Percentiles rank a stretch among this genome's conserved stretches.
Conservation (phyloP, 164 flowering plant genomes). For the Dillenia suffruticosa region DNA sequence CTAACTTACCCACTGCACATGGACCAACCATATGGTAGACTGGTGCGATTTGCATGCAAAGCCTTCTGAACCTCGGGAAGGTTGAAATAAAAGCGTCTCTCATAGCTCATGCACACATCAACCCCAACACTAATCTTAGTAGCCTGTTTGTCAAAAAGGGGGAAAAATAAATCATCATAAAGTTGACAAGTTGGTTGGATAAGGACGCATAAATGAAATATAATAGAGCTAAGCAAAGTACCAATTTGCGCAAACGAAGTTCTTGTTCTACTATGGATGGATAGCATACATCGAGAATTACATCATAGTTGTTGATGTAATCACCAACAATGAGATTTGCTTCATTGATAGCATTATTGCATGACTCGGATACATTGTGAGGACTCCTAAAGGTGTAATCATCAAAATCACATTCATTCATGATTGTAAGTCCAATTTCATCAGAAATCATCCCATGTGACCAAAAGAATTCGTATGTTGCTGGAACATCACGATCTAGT, state of each 20-base stretch:
- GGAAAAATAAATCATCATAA: neutral
- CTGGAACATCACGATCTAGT: conserved; percentile 63
- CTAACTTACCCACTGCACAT: conserved; percentile 82
- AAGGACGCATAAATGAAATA: neutral
- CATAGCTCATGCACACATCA: conserved; percentile 86
- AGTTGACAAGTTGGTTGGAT: neutral
- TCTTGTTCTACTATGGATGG: conserved; percentile 93
- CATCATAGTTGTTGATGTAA: conserved; percentile 76
- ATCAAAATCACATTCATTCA: conserved; percentile 73
- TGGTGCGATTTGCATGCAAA: conserved; percentile 90
- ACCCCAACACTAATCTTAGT: conserved; percentile 87
- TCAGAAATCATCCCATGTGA: conserved; percentile 99
- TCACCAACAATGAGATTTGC: conserved; percentile 66
- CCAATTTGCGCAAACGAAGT: conserved; percentile 68
- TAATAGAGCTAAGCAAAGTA: conserved; percentile 15
- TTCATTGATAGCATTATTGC: conserved; percentile 45
- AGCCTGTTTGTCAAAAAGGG: conserved; percentile 40
- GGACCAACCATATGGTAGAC: conserved; percentile 67
- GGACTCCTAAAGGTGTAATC: conserved; percentile 58
- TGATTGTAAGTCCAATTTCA: conserved; percentile 73
- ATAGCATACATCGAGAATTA: conserved; percentile 88
- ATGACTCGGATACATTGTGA: conserved; percentile 50
- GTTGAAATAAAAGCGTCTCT: conserved; percentile 76
- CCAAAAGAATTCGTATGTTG: conserved; percentile 84
- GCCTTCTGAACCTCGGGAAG: conserved; percentile 92